These are phyloP conservation scores for Fusarium illudens DNA, from an alignment of 2,329 filamentous ascomycete genomes.

Conservation along the genomic window DNA sequence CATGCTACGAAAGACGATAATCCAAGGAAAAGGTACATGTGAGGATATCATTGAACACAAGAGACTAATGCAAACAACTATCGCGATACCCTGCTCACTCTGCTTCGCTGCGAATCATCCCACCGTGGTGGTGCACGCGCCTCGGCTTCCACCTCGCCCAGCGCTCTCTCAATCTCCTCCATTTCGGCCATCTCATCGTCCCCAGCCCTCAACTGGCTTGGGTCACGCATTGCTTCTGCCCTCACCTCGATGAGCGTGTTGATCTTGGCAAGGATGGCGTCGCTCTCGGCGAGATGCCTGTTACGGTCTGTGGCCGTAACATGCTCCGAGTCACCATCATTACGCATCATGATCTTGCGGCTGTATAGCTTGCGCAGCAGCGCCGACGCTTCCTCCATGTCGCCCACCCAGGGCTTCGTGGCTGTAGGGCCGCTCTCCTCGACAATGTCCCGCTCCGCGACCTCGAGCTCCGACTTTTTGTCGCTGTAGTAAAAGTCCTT, in stretches of 20 bases:
- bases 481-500: neutral
- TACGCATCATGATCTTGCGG: neutral
- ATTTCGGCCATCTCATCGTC: neutral
- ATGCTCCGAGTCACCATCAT: neutral
- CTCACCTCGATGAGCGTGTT: neutral
- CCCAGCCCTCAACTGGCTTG: neutral
- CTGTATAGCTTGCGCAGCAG: neutral
- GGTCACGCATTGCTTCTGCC: neutral
- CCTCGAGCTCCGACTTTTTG: constrained; percentile 1
- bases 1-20: neutral
- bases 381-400: neutral
- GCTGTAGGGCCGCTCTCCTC: neutral
- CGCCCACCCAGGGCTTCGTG: neutral
- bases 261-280: neutral
- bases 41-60: neutral
- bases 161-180: neutral
- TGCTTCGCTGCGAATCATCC: neutral
- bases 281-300: neutral
- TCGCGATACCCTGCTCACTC: neutral
- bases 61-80: neutral
- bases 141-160: neutral
- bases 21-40: neutral
- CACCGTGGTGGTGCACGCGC: neutral
- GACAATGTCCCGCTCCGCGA: neutral
- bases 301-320: neutral